Evolutionary conservation across 2,329 filamentous ascomycete species (phyloP).

Genomic region (Hypoxylon sp.): DNA sequence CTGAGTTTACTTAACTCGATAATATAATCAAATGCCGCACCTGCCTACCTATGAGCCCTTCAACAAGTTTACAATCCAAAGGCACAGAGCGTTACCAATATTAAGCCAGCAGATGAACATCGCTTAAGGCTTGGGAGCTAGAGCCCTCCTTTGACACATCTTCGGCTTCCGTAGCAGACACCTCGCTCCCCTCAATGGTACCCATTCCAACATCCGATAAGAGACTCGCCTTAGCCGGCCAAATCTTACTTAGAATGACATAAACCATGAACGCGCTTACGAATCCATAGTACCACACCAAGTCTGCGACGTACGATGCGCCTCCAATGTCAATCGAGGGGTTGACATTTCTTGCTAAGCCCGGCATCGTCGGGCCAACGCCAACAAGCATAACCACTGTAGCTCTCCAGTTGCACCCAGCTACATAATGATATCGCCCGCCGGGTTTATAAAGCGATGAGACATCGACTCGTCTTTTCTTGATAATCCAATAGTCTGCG

Average conservation of each 20-base stretch:
- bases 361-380: constrained; percentile 7
- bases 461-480: constrained; percentile 12
- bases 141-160: background rate
- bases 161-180: background rate
- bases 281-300: constrained; percentile 10
- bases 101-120: too few relatives aligned
- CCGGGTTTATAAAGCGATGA: constrained; percentile 19
- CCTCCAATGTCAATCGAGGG: constrained; percentile 8
- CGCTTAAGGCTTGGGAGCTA: too few relatives aligned
- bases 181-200: background rate
- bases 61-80: too few relatives aligned
- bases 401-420: constrained; percentile 16
- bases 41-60: too few relatives aligned
- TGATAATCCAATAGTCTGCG: constrained; percentile 32
- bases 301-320: constrained; percentile 5
- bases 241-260: background rate
- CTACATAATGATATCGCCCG: constrained; percentile 13
- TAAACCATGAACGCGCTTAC: background rate
- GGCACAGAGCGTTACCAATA: too few relatives aligned
- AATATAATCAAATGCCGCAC: too few relatives aligned
- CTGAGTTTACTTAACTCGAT: too few relatives aligned
- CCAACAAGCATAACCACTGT: constrained; percentile 8
- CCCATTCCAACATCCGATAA: background rate
- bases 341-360: constrained; percentile 5
- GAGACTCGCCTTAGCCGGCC: constrained; percentile 7